A percentile compares a stretch with the other conserved stretches of the same genome.
Conservation (phyloP, 805 yeast species). For the Candida adriatica region DNA sequence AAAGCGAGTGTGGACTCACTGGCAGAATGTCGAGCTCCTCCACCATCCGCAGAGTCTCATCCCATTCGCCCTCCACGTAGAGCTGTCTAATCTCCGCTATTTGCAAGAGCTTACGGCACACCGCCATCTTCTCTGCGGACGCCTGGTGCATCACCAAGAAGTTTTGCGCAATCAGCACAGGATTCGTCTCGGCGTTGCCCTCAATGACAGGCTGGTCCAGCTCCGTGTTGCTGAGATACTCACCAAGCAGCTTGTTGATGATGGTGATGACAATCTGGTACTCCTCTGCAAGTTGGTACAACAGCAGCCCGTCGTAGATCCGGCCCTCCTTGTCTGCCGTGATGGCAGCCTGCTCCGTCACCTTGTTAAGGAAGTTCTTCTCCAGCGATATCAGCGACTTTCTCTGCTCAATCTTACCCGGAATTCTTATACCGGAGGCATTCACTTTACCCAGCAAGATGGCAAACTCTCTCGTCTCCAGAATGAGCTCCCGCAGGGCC, state of each 20-base stretch:
- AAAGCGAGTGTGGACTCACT: conserved; percentile 29
- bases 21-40: conserved; percentile 65
- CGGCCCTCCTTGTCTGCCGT: conserved; percentile 91
- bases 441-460: conserved; percentile 78
- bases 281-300: conserved; percentile 86
- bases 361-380: conserved; percentile 54
- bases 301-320: conserved; percentile 71
- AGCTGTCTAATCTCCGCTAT: conserved; percentile 61
- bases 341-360: conserved; percentile 79
- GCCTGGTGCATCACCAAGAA: conserved; percentile 43
- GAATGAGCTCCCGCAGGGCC: conserved; percentile 73
- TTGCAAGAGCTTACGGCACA: conserved; percentile 56
- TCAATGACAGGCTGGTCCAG: conserved; percentile 44
- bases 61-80: conserved; percentile 53
- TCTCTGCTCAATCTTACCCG: conserved; percentile 81
- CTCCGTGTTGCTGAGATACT: conserved; percentile 64
- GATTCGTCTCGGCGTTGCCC: conserved; percentile 37
- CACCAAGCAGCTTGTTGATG: conserved; percentile 73
- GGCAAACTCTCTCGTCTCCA: conserved; percentile 80
- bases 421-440: conserved; percentile 67
- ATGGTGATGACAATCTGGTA: conserved; percentile 72
- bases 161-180: conserved; percentile 31
- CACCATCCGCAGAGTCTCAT: conserved; percentile 46
- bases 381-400: conserved; percentile 58
- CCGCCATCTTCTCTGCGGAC: conserved; percentile 53